Base-by-base conservation (phyloP, 768 basidiomycete genomes). In the Stropharia rugosoannulata region DNA sequence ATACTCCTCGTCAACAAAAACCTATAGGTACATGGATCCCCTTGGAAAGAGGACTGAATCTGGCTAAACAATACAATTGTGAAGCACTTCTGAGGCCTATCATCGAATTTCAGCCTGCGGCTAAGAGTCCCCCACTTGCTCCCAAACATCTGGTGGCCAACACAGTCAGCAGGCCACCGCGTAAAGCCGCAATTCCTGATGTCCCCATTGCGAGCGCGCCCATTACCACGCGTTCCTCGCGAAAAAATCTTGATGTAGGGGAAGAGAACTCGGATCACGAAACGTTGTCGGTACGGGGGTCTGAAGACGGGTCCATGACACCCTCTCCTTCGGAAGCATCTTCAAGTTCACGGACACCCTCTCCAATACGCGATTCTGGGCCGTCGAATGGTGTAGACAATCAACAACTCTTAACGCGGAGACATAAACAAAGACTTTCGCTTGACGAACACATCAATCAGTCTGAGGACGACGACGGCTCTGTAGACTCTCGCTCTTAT, bases 11-110 rank as follows among this genome's bases (percentile, higher is more conserved):
- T 51, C 51, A 37, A 64, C 59, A 61, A 55, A 53, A 36, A 59
- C 46, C 32, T 45, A 32, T 64, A 98, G 97, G 97, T 12, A 99
- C 97, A 19, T 99, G 97, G 97, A 95, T 99, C 59, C 97, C 97
- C 18, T 85, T 96, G 55, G 93, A 96, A 48, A 82, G 95, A 54
- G 95, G 96, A 2, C 73, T 98, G 46, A 75, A 74, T 25, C 79
- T 99, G 27, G 90, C 94, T 22, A 91, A 84, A 65, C 95, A 98
- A 69, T 98, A 98, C 73, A 91, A 93, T 60, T 95, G 95, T 65
- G 94, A 97, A 64, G 67, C 76, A 18, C 78, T 90, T 15, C 79
- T 99, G 16, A 87, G 91, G 36, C 94, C 97, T 27, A 93, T 99
- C 59, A 91, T 98, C 58, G 95, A 98, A 69, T 98, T 95, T 66